Evolutionary conservation across 1,139 yeast species (phyloP).

Genomic region (Diutina sp.): DNA sequence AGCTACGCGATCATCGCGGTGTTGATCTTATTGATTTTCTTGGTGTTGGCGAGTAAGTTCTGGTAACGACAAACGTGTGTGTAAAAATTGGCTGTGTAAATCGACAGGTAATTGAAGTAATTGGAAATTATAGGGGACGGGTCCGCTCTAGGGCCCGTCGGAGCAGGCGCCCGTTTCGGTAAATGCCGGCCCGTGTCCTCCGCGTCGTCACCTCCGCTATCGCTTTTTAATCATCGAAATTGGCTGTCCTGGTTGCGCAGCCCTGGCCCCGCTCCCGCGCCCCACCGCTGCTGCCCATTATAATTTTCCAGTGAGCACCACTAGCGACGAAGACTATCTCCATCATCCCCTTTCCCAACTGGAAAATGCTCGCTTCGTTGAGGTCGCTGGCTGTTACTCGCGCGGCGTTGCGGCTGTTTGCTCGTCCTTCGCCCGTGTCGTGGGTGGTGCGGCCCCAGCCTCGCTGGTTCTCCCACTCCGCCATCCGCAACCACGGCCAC

Average conservation of each 20-base stretch:
- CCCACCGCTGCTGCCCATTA: background rate
- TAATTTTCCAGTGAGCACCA: background rate
- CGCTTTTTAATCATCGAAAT: too few relatives aligned
- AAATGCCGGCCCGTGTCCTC: background rate
- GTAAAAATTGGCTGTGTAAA: background rate
- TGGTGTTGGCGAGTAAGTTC: slow-evolving; percentile 82
- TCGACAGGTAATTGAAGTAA: too few relatives aligned
- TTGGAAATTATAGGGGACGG: too few relatives aligned
- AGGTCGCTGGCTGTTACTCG: background rate
- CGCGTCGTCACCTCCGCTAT: background rate
- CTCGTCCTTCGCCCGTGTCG: background rate
- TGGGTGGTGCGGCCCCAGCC: background rate
- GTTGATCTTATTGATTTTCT: slow-evolving; percentile 64
- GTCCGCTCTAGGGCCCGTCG: too few relatives aligned
- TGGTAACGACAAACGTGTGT: slow-evolving; percentile 28
- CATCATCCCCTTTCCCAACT: too few relatives aligned
- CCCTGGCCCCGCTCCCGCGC: background rate
- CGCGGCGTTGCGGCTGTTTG: background rate
- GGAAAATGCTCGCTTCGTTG: background rate
- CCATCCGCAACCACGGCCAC: slow-evolving; percentile 53
- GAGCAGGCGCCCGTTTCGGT: background rate
- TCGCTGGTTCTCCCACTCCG: background rate
- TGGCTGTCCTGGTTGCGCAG: background rate
- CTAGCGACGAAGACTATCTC: background rate
- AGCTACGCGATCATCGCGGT: slow-evolving; percentile 94